phyloP scores from a whole-genome alignment of 148 eudicot genomes.

The Simmondsia chinensis region DNA sequence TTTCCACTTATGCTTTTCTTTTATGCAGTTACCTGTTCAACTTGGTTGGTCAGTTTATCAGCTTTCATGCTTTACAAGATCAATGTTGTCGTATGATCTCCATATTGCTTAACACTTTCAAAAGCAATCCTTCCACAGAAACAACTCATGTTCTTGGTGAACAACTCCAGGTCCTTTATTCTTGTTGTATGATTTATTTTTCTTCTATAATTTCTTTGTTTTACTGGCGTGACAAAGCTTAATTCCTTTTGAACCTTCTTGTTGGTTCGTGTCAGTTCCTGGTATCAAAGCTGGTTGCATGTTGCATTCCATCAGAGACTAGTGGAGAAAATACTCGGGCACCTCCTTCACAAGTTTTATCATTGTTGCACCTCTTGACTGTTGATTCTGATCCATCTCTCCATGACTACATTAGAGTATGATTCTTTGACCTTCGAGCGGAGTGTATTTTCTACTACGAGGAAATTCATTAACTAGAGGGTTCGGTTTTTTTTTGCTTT shows the following conservation, averaged over 20 bases:
- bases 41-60: constrained; percentile 66
- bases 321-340: constrained; percentile 17
- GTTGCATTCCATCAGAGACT: constrained; percentile 37
- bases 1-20: neutral
- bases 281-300: constrained; percentile 74
- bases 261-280: constrained; percentile 41
- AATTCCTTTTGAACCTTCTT: too few relatives aligned
- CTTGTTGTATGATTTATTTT: too few relatives aligned
- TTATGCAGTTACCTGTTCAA: constrained; percentile 81
- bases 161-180: constrained; percentile 98
- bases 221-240: too few relatives aligned
- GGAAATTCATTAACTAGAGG: too few relatives aligned
- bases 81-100: constrained; percentile 75
- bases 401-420: constrained; percentile 68
- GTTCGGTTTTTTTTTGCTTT: too few relatives aligned
- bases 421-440: constrained; percentile 13
- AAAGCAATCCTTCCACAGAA: constrained; percentile 40
- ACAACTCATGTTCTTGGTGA: constrained; percentile 68
- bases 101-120: constrained; percentile 48
- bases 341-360: constrained; percentile 53
- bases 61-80: constrained; percentile 49
- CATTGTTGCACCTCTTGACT: constrained; percentile 67
- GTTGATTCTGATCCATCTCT: constrained; percentile 78
- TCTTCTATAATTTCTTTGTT: too few relatives aligned
- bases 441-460: too few relatives aligned